These are phyloP conservation scores for Penicillium maclennaniae DNA, from an alignment of 495 filamentous ascomycete genomes.

Conservation along the genomic window DNA sequence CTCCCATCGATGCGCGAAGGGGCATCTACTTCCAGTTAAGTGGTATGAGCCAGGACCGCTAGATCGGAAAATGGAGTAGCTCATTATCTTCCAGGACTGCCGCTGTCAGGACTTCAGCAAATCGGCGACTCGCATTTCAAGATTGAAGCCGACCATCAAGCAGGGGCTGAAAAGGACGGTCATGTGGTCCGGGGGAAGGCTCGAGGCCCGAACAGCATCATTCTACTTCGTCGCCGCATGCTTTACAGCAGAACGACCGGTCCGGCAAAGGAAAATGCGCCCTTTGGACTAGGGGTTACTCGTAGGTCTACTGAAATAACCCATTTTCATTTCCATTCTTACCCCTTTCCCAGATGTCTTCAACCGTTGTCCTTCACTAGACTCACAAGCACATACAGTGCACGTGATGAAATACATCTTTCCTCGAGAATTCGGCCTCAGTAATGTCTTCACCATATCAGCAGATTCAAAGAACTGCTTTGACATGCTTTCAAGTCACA, in stretches of 20 bases:
- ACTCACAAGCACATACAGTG: slow-evolving; percentile 50
- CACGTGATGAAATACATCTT: slow-evolving; percentile 92
- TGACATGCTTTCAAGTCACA: slow-evolving; percentile 76
- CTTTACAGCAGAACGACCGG: slow-evolving; percentile 73
- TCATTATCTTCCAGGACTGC: slow-evolving; percentile 37
- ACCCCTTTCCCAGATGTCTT: slow-evolving; percentile 63
- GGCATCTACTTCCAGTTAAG: slow-evolving; percentile 74
- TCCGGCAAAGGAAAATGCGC: slow-evolving; percentile 61
- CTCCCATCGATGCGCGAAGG: slow-evolving; percentile 52
- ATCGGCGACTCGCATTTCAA: slow-evolving; percentile 5
- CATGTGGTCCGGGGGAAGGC: not conserved
- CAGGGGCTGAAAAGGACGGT: not conserved
- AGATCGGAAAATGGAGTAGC: not conserved
- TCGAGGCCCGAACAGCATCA: slow-evolving; percentile 55
- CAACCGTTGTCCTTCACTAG: slow-evolving; percentile 60
- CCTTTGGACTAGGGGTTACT: slow-evolving; percentile 72
- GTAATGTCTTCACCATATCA: slow-evolving; percentile 81
- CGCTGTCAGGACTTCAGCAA: slow-evolving; percentile 43
- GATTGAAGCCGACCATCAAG: not conserved
- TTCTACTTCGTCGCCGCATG: slow-evolving; percentile 79
- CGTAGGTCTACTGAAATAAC: slow-evolving; percentile 54
- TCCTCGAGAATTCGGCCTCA: slow-evolving; percentile 81
- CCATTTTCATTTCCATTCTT: not conserved
- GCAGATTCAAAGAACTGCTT: slow-evolving; percentile 60
- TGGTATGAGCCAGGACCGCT: slow-evolving; percentile 46